Percentiles rank a stretch among this genome's conserved stretches.
phyloP scores from a whole-genome alignment of 2,329 filamentous ascomycete species.

The Sarocladium strictum region DNA sequence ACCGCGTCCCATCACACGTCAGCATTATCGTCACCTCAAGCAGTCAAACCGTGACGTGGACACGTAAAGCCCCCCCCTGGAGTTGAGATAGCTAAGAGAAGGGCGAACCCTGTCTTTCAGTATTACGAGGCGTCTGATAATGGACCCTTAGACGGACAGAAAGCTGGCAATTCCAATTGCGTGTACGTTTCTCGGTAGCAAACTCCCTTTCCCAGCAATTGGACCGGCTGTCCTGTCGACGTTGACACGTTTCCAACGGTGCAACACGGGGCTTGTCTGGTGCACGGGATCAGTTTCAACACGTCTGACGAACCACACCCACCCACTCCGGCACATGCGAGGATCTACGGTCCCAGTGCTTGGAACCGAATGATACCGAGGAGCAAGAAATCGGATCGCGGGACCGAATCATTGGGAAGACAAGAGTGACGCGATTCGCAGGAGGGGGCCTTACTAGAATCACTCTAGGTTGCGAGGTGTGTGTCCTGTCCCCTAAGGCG shows the following conservation, averaged over 20 bases:
- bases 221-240: neutral
- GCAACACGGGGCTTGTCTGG: neutral
- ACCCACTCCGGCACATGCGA: slow-evolving; percentile 2
- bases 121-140: no score
- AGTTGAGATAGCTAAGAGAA: no score
- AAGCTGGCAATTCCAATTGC: neutral
- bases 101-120: no score
- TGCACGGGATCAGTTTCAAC: slow-evolving; percentile 3
- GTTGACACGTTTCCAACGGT: neutral
- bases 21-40: no score
- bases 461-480: neutral
- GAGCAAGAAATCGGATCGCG: neutral
- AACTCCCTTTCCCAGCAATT: no score
- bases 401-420: neutral
- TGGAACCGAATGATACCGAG: neutral
- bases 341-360: neutral
- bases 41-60: no score
- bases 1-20: no score
- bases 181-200: no score
- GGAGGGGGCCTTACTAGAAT: neutral
- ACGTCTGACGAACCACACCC: slow-evolving; percentile 1
- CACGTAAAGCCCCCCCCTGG: no score
- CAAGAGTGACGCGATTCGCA: neutral
- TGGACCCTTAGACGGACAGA: no score
- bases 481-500: neutral